These are phyloP conservation scores for Penicillium sp. DNA, from an alignment of 2,329 filamentous ascomycete species.

Conservation along the genomic window DNA sequence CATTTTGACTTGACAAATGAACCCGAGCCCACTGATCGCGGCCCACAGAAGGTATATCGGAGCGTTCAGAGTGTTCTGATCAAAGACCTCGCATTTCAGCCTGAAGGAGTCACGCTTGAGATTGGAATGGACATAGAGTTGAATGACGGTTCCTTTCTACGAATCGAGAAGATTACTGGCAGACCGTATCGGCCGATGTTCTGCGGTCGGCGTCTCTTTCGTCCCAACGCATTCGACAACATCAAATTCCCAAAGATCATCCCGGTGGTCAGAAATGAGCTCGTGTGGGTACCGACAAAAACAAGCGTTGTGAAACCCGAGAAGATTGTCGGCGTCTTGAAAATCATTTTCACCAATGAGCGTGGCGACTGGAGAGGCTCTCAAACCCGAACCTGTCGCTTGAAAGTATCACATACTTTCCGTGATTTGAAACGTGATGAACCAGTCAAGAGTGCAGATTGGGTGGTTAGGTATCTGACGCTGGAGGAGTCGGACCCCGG, in stretches of 20 bases:
- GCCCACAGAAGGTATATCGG: too few species aligned
- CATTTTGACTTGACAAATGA: not conserved
- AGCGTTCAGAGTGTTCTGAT: not conserved
- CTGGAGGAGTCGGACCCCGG: slow-evolving; percentile 35
- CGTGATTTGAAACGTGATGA: not conserved
- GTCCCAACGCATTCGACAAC: slow-evolving; percentile 38
- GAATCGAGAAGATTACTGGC: slow-evolving; percentile 43
- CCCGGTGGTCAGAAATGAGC: not conserved
- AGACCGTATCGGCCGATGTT: slow-evolving; percentile 35
- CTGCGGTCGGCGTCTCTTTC: slow-evolving; percentile 37
- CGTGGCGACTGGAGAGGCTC: not conserved
- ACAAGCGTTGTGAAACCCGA: not conserved
- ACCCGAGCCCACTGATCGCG: not conserved
- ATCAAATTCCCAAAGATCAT: slow-evolving; percentile 3
- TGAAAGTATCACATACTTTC: not conserved
- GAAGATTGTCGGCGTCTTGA: not conserved
- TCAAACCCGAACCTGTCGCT: slow-evolving; percentile 3
- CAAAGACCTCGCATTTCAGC: not conserved
- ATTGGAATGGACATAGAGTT: slow-evolving; percentile 37
- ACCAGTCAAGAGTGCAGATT: not conserved
- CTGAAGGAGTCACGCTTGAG: not conserved
- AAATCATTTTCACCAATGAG: not conserved
- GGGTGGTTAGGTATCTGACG: slow-evolving; percentile 34
- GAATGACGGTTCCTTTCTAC: slow-evolving; percentile 44
- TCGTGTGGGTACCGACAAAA: not conserved